Percentiles rank a stretch among this genome's conserved stretches.
Conservation (phyloP, 2,329 filamentous ascomycete genomes). For the Sporothrix brunneoviolacea region DNA sequence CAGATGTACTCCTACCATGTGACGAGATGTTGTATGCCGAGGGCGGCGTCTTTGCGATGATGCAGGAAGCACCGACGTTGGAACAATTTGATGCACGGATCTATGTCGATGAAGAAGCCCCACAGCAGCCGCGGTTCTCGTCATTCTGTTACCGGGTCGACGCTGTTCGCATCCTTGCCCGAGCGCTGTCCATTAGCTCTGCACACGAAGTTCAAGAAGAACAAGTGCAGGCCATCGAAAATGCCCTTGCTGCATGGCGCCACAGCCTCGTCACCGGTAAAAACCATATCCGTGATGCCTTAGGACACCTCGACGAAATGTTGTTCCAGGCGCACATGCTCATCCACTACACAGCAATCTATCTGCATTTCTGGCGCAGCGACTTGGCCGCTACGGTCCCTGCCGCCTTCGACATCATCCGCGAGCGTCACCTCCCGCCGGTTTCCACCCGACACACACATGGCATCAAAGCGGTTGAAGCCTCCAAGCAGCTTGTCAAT, state of each 20-base stretch:
- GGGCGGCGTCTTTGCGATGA: neutral
- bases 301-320: no score
- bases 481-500: neutral
- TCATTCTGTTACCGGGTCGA: constrained; percentile 2
- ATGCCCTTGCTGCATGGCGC: neutral
- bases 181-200: neutral
- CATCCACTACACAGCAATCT: neutral
- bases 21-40: neutral
- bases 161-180: neutral
- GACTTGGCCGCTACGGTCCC: neutral
- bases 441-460: neutral
- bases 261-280: no score
- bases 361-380: constrained; percentile 2
- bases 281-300: no score
- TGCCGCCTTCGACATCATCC: neutral
- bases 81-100: neutral
- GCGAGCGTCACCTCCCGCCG: neutral
- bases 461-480: neutral
- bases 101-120: neutral
- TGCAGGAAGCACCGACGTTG: neutral
- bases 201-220: constrained; percentile 1
- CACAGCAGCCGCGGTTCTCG: neutral
- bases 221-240: constrained; percentile 1
- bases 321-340: neutral
- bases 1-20: neutral